Evolutionary conservation across 1,284 basidiomycete species (phyloP).

Genomic region (Ganoderma lucidum): DNA sequence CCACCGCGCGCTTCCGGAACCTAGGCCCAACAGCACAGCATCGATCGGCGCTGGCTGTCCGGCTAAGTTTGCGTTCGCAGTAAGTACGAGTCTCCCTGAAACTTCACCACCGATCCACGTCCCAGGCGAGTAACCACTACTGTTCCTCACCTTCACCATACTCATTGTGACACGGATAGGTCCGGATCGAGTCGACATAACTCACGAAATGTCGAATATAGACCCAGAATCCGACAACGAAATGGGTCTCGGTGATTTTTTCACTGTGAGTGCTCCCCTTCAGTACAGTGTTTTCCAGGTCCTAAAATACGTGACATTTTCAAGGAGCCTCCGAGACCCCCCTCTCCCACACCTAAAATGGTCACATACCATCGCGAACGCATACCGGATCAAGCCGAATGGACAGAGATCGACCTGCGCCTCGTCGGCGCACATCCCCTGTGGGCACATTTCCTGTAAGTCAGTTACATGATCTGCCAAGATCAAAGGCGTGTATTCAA

Average conservation of each 20-base stretch:
- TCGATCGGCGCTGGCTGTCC: background rate
- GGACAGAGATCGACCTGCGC: conserved; percentile 66
- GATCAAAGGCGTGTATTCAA: background rate
- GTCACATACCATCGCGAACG: conserved; percentile 53
- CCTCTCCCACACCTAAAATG: conserved; percentile 65
- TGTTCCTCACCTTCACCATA: background rate
- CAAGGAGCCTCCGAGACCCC: conserved; percentile 59
- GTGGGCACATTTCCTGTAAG: conserved; percentile 91
- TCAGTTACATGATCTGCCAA: conserved; percentile 20
- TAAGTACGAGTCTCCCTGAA: background rate
- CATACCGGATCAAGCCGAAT: conserved; percentile 34
- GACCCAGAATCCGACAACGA: conserved; percentile 29
- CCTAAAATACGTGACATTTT: background rate
- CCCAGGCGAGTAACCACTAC: background rate
- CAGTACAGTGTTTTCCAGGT: conserved; percentile 37
- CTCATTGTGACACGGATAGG: background rate
- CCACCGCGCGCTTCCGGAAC: conserved; percentile 1
- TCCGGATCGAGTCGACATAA: background rate
- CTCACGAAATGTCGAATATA: conserved; percentile 12
- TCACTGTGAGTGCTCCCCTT: conserved; percentile 41
- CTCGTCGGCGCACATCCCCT: conserved; percentile 90
- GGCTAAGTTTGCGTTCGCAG: no score
- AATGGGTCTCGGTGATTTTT: conserved; percentile 44
- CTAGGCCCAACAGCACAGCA: conserved; percentile 7
- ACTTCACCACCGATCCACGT: background rate